Evolutionary conservation across 116 monocot genomes (phyloP), one percentile per base, ranked within the genome.

Genomic region (Zostera marina): DNA sequence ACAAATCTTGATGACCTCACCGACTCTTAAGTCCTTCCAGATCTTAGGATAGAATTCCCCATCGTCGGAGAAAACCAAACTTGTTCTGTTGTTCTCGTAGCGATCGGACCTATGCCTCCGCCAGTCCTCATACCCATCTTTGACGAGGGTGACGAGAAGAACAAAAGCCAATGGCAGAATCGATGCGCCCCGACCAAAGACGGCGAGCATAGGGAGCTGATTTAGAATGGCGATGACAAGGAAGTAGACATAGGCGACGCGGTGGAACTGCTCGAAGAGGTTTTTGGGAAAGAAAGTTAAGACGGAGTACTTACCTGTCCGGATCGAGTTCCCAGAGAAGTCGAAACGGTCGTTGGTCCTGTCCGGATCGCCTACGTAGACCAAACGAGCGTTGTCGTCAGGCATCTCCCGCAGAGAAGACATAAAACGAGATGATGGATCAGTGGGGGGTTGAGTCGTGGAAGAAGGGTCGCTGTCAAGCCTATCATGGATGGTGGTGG

Each of bases 241-340:
- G 73, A 93, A 93, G 73, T 93, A 88, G 32, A 93, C 16, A 72
- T 88, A 93, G 24, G 88, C 84, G 22, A 84, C 47, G 15, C 88
- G 88, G 77, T 75, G 93, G 77, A 93, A 93, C 68, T 93, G 88
- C 61, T 88, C 81, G 73, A 79, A 93, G 48, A 93, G 75, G 73
- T 93, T 93, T 32, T 79, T 74, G 1, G 88, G 88, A 44, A 93
- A 38, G 72, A 93, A 93, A 61, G 79, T 73, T 41, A 84, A 42
- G 2, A 77, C 16, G 8, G 69, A 62, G 75, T 93, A 93, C 69
- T 93, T 93, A 61, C 67, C 45, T 9, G 93, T 60, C 56, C 0
- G 70, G 67, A 21, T 68, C 65, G 63, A 59, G 73, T 87, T 87
- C 65, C 74, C 55, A 7, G 70, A 51, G 68, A 81, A 74, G 32